phyloP scores from a whole-genome alignment of 208 protist species.

The Angomonas desouzai region DNA sequence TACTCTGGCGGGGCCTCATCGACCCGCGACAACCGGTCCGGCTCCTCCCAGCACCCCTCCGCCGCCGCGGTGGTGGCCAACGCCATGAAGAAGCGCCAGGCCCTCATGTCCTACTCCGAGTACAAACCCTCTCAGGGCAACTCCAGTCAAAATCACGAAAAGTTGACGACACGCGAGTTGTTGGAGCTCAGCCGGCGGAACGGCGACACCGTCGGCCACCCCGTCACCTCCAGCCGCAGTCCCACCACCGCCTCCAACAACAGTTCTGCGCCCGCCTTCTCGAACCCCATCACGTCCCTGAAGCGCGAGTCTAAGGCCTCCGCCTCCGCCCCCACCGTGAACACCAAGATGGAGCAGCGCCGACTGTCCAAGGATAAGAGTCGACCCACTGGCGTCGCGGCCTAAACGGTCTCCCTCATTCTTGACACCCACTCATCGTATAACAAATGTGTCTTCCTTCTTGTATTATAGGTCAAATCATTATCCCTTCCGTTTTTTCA shows the following conservation, averaged over 20 bases:
- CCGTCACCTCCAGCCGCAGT: not conserved
- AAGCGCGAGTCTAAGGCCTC: not conserved
- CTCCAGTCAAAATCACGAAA: not conserved
- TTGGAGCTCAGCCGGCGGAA: conserved; percentile 1
- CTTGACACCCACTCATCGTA: too few species aligned
- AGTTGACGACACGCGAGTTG: not conserved
- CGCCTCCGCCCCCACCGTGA: not conserved
- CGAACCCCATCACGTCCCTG: not conserved
- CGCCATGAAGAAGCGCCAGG: conserved; percentile 5
- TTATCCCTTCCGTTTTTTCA: too few species aligned
- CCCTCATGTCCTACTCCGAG: conserved; percentile 7
- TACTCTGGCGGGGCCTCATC: not conserved
- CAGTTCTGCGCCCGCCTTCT: not conserved
- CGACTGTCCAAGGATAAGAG: not conserved
- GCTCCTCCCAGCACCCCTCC: not conserved
- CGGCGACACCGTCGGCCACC: not conserved
- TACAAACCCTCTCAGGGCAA: conserved; percentile 3
- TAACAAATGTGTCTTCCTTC: too few species aligned
- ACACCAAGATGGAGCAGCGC: not conserved
- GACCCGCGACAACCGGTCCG: not conserved
- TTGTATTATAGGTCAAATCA: too few species aligned
- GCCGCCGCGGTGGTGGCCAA: conserved; percentile 5
- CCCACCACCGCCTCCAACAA: conserved; percentile 9
- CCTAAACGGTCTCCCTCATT: too few species aligned
- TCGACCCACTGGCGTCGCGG: not conserved